Conservation (phyloP, 192 early-diverging fungal genomes). For the Jimgerdemannia lactiflua region DNA sequence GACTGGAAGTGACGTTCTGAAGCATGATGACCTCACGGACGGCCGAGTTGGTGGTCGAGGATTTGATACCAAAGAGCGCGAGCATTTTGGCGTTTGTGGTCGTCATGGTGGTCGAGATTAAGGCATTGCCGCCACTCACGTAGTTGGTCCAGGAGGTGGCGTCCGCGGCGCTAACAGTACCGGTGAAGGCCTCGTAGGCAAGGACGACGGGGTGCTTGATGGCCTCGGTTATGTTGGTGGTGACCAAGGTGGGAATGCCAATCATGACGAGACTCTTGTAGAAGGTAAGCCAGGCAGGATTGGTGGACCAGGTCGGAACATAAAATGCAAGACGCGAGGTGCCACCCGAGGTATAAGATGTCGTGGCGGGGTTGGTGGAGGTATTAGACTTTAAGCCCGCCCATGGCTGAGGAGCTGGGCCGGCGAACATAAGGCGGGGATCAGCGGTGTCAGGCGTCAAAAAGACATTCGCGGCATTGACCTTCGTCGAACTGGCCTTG, state of each 20-base stretch:
- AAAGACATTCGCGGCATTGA: too few relatives aligned
- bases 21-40: background rate
- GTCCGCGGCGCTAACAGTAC: conserved; percentile 3
- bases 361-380: conserved; percentile 6
- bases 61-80: conserved; percentile 7
- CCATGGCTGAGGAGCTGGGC: too few relatives aligned
- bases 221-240: conserved; percentile 12
- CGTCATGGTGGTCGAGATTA: conserved; percentile 19
- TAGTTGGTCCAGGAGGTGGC: conserved; percentile 6
- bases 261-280: conserved; percentile 17
- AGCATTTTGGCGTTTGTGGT: conserved; percentile 1
- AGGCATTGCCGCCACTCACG: conserved; percentile 7
- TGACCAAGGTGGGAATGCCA: conserved; percentile 16
- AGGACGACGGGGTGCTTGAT: conserved; percentile 4
- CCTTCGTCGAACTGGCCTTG: too few relatives aligned
- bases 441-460: background rate
- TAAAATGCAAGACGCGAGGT: conserved; percentile 14
- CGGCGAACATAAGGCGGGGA: too few relatives aligned
- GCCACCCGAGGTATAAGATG: conserved; percentile 9
- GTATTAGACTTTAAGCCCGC: background rate
- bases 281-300: conserved; percentile 18
- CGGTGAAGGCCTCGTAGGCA: conserved; percentile 12
- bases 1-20: background rate
- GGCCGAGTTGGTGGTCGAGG: background rate
- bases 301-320: conserved; percentile 12